Percentiles rank a stretch among this genome's conserved stretches.
Conservation (phyloP, 2,329 filamentous ascomycete species). For the Aaosphaeria arxii region DNA sequence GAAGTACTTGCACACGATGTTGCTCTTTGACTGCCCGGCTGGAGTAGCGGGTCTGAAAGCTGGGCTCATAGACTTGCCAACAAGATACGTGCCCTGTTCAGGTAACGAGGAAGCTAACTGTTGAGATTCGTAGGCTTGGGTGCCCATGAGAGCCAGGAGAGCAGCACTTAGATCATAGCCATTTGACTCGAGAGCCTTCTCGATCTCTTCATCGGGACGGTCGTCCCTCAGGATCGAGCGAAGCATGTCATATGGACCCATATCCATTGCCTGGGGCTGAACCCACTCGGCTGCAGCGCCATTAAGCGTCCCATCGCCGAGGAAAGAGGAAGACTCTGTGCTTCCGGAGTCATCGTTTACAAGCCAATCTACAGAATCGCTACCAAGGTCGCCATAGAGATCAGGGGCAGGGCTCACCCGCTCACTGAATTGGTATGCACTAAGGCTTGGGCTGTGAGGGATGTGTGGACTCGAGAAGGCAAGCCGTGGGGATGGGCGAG, state of each 20-base stretch:
- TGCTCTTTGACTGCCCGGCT: slow-evolving; percentile 71
- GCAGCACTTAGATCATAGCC: slow-evolving; percentile 93
- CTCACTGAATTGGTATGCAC: slow-evolving; percentile 94
- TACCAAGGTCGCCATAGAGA: slow-evolving; percentile 85
- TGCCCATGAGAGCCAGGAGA: slow-evolving; percentile 83
- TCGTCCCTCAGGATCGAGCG: slow-evolving; percentile 89
- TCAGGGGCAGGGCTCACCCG: slow-evolving; percentile 69
- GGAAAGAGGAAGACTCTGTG: slow-evolving; percentile 72
- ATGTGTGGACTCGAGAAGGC: slow-evolving; percentile 87
- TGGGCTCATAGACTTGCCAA: slow-evolving; percentile 85
- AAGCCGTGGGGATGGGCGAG: slow-evolving; percentile 85
- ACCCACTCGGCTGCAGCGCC: slow-evolving; percentile 79
- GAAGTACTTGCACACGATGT: slow-evolving; percentile 96
- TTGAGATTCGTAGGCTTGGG: slow-evolving; percentile 53
- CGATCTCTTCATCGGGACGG: slow-evolving; percentile 89
- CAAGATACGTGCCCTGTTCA: slow-evolving; percentile 65
- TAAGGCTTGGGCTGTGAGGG: slow-evolving; percentile 88
- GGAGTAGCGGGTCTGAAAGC: slow-evolving; percentile 73
- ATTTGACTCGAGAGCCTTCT: slow-evolving; percentile 82
- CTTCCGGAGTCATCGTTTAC: slow-evolving; percentile 82
- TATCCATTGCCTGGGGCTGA: slow-evolving; percentile 69
- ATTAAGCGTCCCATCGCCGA: slow-evolving; percentile 69
- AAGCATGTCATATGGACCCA: slow-evolving; percentile 97
- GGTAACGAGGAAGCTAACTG: slow-evolving; percentile 47
- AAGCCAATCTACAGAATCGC: slow-evolving; percentile 95